Evolutionary conservation across 2,329 filamentous ascomycete genomes (phyloP).

Genomic region (Aspergillus alliaceus): DNA sequence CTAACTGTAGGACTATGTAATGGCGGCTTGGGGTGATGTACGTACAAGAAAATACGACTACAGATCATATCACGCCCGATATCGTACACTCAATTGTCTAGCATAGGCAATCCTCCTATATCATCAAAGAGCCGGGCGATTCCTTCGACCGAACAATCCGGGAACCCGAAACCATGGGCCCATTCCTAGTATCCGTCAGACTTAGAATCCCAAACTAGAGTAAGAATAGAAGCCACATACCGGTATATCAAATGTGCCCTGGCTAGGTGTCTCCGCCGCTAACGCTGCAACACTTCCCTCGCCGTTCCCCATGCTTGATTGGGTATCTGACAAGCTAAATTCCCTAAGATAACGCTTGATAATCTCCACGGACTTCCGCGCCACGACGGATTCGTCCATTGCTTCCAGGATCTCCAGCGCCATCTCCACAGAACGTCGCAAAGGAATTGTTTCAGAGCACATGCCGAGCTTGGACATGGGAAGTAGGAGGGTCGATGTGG

Average conservation of each 20-base stretch:
- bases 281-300: constrained; percentile 3
- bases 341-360: constrained; percentile 34
- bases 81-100: constrained; percentile 22
- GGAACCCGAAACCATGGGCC: constrained; percentile 37
- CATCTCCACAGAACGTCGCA: constrained; percentile 35
- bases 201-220: background rate
- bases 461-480: constrained; percentile 33
- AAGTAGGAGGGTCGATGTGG: constrained; percentile 38
- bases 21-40: background rate
- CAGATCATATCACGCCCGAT: background rate
- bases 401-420: constrained; percentile 42
- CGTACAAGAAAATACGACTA: background rate
- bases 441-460: constrained; percentile 27
- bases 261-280: constrained; percentile 10
- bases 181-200: constrained; percentile 24
- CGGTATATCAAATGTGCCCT: constrained; percentile 28
- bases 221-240: constrained; percentile 17
- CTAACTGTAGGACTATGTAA: background rate
- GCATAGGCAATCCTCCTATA: constrained; percentile 30
- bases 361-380: constrained; percentile 39
- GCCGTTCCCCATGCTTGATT: constrained; percentile 6
- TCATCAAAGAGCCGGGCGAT: constrained; percentile 37
- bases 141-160: constrained; percentile 38
- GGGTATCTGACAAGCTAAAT: constrained; percentile 21
- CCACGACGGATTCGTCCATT: constrained; percentile 45